phyloP scores from a whole-genome alignment of 2,329 filamentous ascomycete species.

The Penicillium aurantiogriseum region DNA sequence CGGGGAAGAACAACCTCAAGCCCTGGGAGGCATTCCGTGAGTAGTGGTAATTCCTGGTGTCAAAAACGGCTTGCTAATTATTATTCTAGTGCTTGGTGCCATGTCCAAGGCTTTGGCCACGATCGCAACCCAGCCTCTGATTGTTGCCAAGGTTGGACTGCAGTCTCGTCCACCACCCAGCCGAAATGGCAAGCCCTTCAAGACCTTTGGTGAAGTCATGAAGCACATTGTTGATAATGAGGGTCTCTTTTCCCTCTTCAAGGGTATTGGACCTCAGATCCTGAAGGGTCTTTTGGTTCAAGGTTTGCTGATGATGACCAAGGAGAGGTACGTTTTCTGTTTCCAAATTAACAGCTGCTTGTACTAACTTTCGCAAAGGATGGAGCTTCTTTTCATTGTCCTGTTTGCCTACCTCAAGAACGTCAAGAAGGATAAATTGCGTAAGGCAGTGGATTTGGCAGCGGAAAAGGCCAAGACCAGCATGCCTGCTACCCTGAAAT shows the following conservation, averaged over 20 bases:
- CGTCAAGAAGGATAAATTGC: constrained; percentile 67
- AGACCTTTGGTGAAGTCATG: constrained; percentile 93
- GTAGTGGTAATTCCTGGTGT: constrained; percentile 39
- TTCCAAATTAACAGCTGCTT: not conserved
- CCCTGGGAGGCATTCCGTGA: constrained; percentile 88
- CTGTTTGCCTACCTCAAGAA: constrained; percentile 78
- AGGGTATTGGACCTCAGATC: constrained; percentile 93
- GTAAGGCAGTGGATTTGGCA: constrained; percentile 63
- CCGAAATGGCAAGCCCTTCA: constrained; percentile 86
- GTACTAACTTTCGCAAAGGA: constrained; percentile 49
- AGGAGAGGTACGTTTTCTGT: constrained; percentile 67
- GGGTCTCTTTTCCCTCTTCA: constrained; percentile 81
- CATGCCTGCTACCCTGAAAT: constrained; percentile 50
- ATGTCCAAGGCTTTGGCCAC: constrained; percentile 92
- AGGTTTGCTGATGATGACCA: constrained; percentile 98
- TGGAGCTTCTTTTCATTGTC: constrained; percentile 84
- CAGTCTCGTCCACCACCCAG: constrained; percentile 87
- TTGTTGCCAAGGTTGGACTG: constrained; percentile 94
- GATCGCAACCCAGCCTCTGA: constrained; percentile 87
- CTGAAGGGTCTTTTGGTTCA: constrained; percentile 91
- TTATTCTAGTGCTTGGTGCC: constrained; percentile 72
- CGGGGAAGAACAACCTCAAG: constrained; percentile 70
- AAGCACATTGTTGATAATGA: constrained; percentile 87
- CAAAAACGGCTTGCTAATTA: constrained; percentile 12
- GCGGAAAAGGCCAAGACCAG: constrained; percentile 60